Evolutionary conservation across 1,139 yeast genomes (phyloP), one percentile per base, ranked within the genome.

Genomic region (Pichia inconspicua): DNA sequence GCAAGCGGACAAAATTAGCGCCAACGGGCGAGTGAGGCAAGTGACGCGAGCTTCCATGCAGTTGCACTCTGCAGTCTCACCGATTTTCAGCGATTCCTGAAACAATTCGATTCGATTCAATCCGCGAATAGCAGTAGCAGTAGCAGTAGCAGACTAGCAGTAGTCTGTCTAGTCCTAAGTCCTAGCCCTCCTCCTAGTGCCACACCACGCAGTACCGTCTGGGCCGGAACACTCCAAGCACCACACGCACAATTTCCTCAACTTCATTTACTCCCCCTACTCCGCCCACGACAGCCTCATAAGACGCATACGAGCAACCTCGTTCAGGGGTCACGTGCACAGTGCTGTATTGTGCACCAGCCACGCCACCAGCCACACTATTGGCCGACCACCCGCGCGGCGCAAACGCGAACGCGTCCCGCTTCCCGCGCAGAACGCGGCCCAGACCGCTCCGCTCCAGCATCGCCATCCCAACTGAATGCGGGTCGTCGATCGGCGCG

Each of bases 381-480:
- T 92, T 92, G 45, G 96, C 86, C 2, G 96, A 87, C 63, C 80
- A 92, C 15, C 98, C 98, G 67, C 97, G 92, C 2, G 98, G 98
- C n/a, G 86, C 73, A 65, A 92, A 92, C 31, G 95, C 83, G 68
- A 89, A 92, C 5, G 96, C 87, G 69, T 90, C 97, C 28, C n/a
- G n/a, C 40, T 37, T 37, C 25, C 40, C 40, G 9, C 28, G 28
- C 28, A 27, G 27, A 22, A 37, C 25, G 15, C 40, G 4, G 40
- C 17, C 12, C 8, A 37, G 28, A 22, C 40, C 40, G 22, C 25
- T 15, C n/a, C 5, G 7, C 12, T 19, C 27, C 15, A 37, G 27
- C 40, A 37, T 22, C n/a, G 5, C n/a, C 12, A 17, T 17, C 19
- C 19, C 19, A 17, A 17, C 19, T 17, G 3, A 17, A 17, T 17